phyloP scores from a whole-genome alignment of 2,329 filamentous ascomycete species.

The Zymoseptoria pseudotritici region DNA sequence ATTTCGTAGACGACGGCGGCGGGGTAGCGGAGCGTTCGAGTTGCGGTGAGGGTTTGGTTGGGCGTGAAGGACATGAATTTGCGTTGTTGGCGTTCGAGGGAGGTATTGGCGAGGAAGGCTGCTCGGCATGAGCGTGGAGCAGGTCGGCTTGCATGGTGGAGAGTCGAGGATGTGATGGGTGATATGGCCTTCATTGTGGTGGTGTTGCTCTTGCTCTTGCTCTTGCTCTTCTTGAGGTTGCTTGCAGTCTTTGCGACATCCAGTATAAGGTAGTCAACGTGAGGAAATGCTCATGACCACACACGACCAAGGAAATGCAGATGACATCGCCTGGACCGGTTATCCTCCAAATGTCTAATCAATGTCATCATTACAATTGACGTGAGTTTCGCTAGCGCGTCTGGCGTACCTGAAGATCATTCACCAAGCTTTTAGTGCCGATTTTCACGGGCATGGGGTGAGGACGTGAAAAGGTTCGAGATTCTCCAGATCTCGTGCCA shows the following conservation, averaged over 20 bases:
- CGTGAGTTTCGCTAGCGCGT: neutral
- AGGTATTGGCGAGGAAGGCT: constrained; percentile 9
- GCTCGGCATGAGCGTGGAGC: constrained; percentile 9
- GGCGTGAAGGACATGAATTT: constrained; percentile 46
- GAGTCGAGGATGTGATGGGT: constrained; percentile 16
- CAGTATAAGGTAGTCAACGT: neutral
- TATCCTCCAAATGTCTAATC: neutral
- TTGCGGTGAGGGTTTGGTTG: constrained; percentile 63
- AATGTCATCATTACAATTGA: constrained; percentile 1
- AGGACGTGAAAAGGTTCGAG: neutral
- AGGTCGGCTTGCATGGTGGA: constrained; percentile 12
- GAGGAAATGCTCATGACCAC: neutral
- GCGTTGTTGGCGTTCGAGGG: constrained; percentile 26
- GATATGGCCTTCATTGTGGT: constrained; percentile 23
- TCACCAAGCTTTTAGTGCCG: neutral
- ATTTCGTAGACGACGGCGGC: constrained; percentile 66
- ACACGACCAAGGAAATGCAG: neutral
- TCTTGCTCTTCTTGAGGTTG: neutral
- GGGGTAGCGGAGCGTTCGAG: constrained; percentile 69
- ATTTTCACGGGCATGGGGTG: neutral
- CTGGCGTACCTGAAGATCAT: neutral
- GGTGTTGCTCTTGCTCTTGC: neutral
- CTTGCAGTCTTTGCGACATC: neutral
- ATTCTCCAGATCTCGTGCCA: neutral
- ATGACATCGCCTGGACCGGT: neutral